A percentile compares a stretch with the other conserved stretches of the same genome.
These are phyloP conservation scores for Limnomonas spitsbergensis DNA, from an alignment of 139 green algal species.

Conservation along the genomic window DNA sequence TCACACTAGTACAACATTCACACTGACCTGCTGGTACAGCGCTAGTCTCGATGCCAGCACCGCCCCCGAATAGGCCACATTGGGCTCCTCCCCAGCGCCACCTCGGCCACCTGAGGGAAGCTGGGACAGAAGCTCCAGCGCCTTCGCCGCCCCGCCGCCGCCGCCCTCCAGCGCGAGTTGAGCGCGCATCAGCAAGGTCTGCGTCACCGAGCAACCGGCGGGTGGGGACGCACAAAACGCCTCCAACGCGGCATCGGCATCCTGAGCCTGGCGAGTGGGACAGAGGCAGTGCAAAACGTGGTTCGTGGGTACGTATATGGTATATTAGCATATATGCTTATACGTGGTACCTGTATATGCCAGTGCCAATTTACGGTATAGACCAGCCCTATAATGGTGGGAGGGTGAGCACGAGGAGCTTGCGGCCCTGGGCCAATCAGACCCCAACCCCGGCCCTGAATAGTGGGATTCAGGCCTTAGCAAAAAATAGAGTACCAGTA, in stretches of 20 bases:
- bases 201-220: background rate
- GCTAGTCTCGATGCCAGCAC: conserved; percentile 62
- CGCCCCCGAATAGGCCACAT: conserved; percentile 7
- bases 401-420: too few species aligned
- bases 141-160: conserved; percentile 16
- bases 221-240: background rate
- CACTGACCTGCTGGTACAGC: conserved; percentile 49
- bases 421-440: too few species aligned
- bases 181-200: conserved; percentile 50
- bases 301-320: background rate
- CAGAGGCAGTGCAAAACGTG: too few species aligned
- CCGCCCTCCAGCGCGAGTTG: conserved; percentile 59
- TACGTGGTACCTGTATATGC: too few species aligned
- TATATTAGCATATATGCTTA: too few species aligned
- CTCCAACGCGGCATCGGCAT: conserved; percentile 59
- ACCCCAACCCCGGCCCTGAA: too few species aligned
- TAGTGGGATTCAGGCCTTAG: too few species aligned
- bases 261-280: conserved; percentile 34
- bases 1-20: background rate
- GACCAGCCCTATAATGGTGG: too few species aligned
- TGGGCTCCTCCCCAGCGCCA: conserved; percentile 1
- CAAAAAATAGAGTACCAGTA: too few species aligned
- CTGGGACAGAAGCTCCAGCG: conserved; percentile 29
- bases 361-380: too few species aligned
- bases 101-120: background rate